Conservation (phyloP, 768 basidiomycete genomes). For the Tylopilus balloui region DNA sequence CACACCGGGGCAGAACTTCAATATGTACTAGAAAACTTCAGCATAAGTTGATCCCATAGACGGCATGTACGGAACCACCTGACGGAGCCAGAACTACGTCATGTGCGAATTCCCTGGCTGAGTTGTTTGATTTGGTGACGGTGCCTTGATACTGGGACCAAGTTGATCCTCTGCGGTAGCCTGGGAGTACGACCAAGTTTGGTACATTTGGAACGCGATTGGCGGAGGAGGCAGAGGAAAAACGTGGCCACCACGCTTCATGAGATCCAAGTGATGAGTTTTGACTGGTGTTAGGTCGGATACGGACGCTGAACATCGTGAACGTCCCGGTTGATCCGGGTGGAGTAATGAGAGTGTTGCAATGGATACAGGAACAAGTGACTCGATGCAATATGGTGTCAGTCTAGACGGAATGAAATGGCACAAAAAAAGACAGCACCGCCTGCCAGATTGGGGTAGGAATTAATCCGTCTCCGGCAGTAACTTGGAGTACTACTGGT, state of each 20-base stretch:
- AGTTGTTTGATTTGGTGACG: conserved; percentile 4
- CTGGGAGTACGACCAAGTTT: conserved; percentile 1
- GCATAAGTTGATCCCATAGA: conserved; percentile 1
- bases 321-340: not conserved
- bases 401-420: not conserved
- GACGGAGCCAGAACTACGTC: conserved; percentile 4
- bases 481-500: not conserved
- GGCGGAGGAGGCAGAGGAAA: not conserved
- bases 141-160: conserved; percentile 6
- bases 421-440: not conserved
- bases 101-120: conserved; percentile 6
- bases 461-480: not conserved
- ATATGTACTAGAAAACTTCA: conserved; percentile 3
- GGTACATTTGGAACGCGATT: not conserved
- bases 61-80: conserved; percentile 1
- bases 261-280: not conserved
- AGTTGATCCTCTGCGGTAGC: conserved; percentile 1
- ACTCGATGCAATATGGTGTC: not conserved
- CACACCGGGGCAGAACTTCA: not conserved
- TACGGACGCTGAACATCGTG: not conserved
- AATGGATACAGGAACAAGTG: not conserved
- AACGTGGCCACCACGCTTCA: not conserved
- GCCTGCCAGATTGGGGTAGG: not conserved
- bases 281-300: not conserved
- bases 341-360: not conserved